A percentile compares a stretch with the other conserved stretches of the same genome.
Evolutionary conservation across 495 filamentous ascomycete genomes (phyloP).

Genomic region (Entonaema liquescens): DNA sequence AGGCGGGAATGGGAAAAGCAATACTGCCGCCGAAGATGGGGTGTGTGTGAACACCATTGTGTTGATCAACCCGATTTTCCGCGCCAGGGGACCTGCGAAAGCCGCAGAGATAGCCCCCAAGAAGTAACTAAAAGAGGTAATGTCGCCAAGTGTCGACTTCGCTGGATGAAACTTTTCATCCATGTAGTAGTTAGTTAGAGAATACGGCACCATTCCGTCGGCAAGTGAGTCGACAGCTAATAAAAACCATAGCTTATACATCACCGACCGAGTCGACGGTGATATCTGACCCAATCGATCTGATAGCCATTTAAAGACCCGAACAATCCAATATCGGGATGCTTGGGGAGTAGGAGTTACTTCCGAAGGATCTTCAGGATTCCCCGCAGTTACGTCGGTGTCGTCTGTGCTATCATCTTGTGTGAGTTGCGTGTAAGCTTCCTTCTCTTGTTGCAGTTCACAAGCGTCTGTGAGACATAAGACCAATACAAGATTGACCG

Average conservation of each 20-base stretch:
- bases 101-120: conserved; percentile 74
- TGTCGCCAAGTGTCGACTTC: conserved; percentile 73
- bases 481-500: conserved; percentile 70
- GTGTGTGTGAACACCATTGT: conserved; percentile 91
- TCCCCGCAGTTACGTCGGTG: conserved; percentile 9
- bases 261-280: conserved; percentile 62
- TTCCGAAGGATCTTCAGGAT: conserved; percentile 24
- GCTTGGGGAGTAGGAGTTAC: conserved; percentile 14
- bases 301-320: conserved; percentile 43
- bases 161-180: conserved; percentile 74
- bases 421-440: conserved; percentile 56
- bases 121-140: conserved; percentile 73
- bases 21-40: conserved; percentile 76
- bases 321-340: conserved; percentile 32
- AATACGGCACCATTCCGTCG: conserved; percentile 76
- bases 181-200: conserved; percentile 81
- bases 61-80: conserved; percentile 79
- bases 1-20: conserved; percentile 71
- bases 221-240: conserved; percentile 82
- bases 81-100: conserved; percentile 77
- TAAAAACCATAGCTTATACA: conserved; percentile 76
- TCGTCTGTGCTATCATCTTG: conserved; percentile 41
- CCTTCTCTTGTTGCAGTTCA: conserved; percentile 59
- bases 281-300: conserved; percentile 63
- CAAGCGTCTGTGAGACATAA: conserved; percentile 66